These are phyloP conservation scores for Dactylellina sp. DNA, from an alignment of 2,329 filamentous ascomycete species.

Conservation along the genomic window DNA sequence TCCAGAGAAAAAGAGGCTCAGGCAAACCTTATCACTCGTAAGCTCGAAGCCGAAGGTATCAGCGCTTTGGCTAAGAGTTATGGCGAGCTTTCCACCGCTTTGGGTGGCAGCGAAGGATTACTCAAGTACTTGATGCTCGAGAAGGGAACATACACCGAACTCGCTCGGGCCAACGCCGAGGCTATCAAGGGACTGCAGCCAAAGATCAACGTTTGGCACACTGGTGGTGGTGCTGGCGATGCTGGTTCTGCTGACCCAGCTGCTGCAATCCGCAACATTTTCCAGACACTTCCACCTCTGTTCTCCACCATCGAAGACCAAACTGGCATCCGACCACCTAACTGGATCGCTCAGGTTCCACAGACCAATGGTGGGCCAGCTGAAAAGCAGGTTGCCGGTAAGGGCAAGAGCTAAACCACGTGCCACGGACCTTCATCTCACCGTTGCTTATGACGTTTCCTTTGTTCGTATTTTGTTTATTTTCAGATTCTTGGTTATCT, in stretches of 20 bases:
- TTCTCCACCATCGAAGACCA: slow-evolving; percentile 89
- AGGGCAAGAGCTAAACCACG: slow-evolving; percentile 11
- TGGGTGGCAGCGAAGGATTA: slow-evolving; percentile 81
- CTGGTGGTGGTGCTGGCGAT: slow-evolving; percentile 70
- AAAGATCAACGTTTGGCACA: slow-evolving; percentile 92
- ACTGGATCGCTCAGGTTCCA: slow-evolving; percentile 69
- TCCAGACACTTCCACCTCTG: slow-evolving; percentile 84
- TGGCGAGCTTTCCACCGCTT: slow-evolving; percentile 75
- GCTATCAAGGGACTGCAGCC: slow-evolving; percentile 82
- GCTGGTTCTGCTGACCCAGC: slow-evolving; percentile 69
- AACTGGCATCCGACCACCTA: slow-evolving; percentile 82
- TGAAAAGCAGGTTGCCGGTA: slow-evolving; percentile 26
- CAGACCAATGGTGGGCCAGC: slow-evolving; percentile 45
- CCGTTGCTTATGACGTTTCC: slow-evolving; percentile 4
- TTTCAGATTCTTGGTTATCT: slow-evolving; percentile 2
- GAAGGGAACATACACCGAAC: slow-evolving; percentile 79
- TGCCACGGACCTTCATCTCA: neutral
- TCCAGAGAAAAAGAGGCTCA: slow-evolving; percentile 70
- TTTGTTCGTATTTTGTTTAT: slow-evolving; percentile 19
- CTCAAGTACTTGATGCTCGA: slow-evolving; percentile 90
- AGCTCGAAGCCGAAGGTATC: slow-evolving; percentile 82
- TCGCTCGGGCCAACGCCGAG: slow-evolving; percentile 80
- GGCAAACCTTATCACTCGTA: slow-evolving; percentile 71
- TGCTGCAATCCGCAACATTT: slow-evolving; percentile 80
- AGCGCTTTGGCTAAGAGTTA: slow-evolving; percentile 84